Base-by-base conservation (phyloP, 306 rosid species). In the Corylus heterophylla region DNA sequence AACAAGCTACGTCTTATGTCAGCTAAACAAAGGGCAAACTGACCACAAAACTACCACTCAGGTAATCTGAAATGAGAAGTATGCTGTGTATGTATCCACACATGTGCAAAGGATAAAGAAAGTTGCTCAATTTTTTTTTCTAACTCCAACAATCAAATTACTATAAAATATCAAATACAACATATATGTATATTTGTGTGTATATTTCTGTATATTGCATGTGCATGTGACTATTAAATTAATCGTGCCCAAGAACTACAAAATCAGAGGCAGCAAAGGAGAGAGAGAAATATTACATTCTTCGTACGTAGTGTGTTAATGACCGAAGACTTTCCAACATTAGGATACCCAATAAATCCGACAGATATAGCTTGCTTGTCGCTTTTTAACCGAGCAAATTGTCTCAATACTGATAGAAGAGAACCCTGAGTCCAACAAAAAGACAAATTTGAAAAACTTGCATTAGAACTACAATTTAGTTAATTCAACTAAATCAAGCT, bases 341-440 rank as follows among this genome's bases (percentile, higher is more conserved):
- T 95, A 74, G 99, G 98, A 85, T 93, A 95, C 67, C 99, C 99
- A 83, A 95, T 85, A 62, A 95, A 95, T 85, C 99, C 99, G 35
- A 95, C 98, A 50, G 98, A 93, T 81, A 95, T 95, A 22, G 98
- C 97, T 89, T 95, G 98, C 87, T 93, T 95, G 84, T 95, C 99
- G 74, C 92, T 86, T 89, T 91, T 95, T 76, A 92, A 82, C 49
- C 98, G 90, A 52, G 98, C 88, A 74, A 91, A 95, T 83, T 93
- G 98, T 79, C 99, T 92, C 85, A 95, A 86, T 52, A 95, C 96
- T 0, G 99, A 95, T 35, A 93, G 92, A 74, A 95, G 99, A 77
- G 98, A 91, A 75, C 98, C 97, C 99, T 93, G 72, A 31, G 25
- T 55, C 54, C 52, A 77, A 81, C 49, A 52, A 85, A 45, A 42